These are phyloP conservation scores for Graphilbum sp. DNA, from an alignment of 2,329 filamentous ascomycete genomes.

Conservation along the genomic window DNA sequence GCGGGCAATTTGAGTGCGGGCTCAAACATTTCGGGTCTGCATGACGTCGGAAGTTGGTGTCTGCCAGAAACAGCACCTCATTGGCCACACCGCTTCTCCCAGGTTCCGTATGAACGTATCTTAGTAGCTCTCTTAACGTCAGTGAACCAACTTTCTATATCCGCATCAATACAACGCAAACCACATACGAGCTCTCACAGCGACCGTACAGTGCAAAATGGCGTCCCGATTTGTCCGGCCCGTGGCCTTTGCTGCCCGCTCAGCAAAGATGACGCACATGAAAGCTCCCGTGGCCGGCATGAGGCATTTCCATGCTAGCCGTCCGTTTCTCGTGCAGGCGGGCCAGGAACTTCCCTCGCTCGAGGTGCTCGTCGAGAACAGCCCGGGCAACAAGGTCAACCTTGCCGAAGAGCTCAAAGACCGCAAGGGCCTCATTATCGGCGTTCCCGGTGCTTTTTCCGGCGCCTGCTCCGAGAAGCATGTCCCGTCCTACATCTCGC, in stretches of 20 bases:
- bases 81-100: neutral
- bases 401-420: conserved; percentile 57
- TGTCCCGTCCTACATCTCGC: conserved; percentile 73
- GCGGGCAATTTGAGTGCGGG: no score
- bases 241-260: conserved; percentile 4
- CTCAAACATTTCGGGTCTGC: no score
- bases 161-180: no score
- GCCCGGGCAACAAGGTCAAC: conserved; percentile 85
- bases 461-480: conserved; percentile 45
- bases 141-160: neutral
- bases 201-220: no score
- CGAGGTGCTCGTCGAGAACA: conserved; percentile 64
- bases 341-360: conserved; percentile 68
- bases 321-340: conserved; percentile 48
- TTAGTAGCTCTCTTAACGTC: neutral
- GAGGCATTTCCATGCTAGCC: conserved; percentile 46
- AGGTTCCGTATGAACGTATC: neutral
- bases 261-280: neutral
- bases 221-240: conserved; percentile 7
- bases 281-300: neutral
- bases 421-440: conserved; percentile 67
- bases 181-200: no score
- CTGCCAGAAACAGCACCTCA: neutral
- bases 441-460: conserved; percentile 65
- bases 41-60: neutral